These are phyloP conservation scores for Cryptococcus depauperatus DNA, from an alignment of 1,284 basidiomycete genomes.

Conservation along the genomic window DNA sequence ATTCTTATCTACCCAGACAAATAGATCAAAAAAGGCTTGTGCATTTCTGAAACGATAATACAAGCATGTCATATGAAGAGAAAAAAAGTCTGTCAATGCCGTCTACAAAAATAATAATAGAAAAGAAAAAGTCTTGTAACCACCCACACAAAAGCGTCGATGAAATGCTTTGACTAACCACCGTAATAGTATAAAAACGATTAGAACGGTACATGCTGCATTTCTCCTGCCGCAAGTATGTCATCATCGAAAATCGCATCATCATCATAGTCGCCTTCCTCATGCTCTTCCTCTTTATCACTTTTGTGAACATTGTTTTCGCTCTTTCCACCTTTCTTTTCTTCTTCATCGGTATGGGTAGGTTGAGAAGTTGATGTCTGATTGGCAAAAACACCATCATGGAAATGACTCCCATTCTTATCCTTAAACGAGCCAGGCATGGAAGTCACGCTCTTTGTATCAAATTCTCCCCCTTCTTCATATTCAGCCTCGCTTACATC, in stretches of 20 bases:
- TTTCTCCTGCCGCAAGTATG: slow-evolving; percentile 68
- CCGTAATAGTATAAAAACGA: too few species aligned
- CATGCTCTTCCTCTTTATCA: slow-evolving; percentile 27
- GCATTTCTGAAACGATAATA: too few species aligned
- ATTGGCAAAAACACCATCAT: slow-evolving; percentile 15
- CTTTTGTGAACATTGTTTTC: slow-evolving; percentile 37
- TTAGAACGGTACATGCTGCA: slow-evolving; percentile 69
- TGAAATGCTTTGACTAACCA: too few species aligned
- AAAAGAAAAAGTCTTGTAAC: too few species aligned
- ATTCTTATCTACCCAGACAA: too few species aligned
- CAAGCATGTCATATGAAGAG: too few species aligned
- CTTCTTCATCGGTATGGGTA: slow-evolving; percentile 1
- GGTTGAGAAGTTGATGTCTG: not conserved
- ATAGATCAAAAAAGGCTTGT: too few species aligned
- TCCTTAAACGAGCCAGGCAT: slow-evolving; percentile 69
- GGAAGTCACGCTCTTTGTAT: slow-evolving; percentile 57
- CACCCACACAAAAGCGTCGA: too few species aligned
- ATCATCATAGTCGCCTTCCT: slow-evolving; percentile 35
- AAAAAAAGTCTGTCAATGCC: too few species aligned
- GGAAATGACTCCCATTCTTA: slow-evolving; percentile 7
- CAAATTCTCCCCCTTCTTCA: slow-evolving; percentile 29
- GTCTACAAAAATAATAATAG: too few species aligned
- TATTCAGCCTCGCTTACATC: slow-evolving; percentile 23
- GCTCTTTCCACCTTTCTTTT: slow-evolving; percentile 2
- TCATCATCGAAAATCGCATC: slow-evolving; percentile 61